A percentile compares a stretch with the other conserved stretches of the same genome.
phyloP scores from a whole-genome alignment of 495 filamentous ascomycete genomes.

The Aspergillus ellipticus region DNA sequence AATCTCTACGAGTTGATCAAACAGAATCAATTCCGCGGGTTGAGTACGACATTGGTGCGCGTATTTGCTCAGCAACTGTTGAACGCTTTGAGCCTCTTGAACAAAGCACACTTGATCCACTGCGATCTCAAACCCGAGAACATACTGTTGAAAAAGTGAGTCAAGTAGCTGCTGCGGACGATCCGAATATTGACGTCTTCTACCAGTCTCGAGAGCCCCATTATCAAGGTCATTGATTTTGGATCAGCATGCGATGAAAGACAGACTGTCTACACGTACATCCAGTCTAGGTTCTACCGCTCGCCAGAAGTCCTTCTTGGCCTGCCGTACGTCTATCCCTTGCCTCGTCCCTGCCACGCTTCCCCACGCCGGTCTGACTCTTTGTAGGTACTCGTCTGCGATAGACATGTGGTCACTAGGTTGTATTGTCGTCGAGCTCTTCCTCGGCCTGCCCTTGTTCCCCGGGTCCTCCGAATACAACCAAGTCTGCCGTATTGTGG shows the following conservation, averaged over 20 bases:
- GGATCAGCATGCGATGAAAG: constrained; percentile 98
- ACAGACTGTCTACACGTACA: constrained; percentile 99
- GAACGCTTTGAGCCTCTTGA: constrained; percentile 86
- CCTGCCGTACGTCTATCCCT: constrained; percentile 59
- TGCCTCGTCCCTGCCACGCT: background rate
- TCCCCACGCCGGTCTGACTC: constrained; percentile 1
- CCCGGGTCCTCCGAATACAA: constrained; percentile 99
- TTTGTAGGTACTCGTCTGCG: constrained; percentile 81
- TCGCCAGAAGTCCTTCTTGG: constrained; percentile 95
- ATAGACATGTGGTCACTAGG: constrained; percentile 99
- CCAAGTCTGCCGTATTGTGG: constrained; percentile 92
- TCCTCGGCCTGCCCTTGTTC: constrained; percentile 91
- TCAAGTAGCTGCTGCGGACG: background rate
- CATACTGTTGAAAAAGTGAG: constrained; percentile 91
- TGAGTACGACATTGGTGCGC: constrained; percentile 95
- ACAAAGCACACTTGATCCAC: constrained; percentile 96
- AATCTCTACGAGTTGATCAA: constrained; percentile 99
- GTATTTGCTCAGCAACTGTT: constrained; percentile 98
- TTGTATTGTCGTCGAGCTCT: constrained; percentile 98
- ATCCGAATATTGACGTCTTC: constrained; percentile 4
- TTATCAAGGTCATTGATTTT: constrained; percentile 99
- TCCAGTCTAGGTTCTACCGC: constrained; percentile 97
- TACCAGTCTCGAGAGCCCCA: constrained; percentile 84
- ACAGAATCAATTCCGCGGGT: constrained; percentile 96
- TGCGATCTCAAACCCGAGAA: constrained; percentile 99